These are phyloP conservation scores for Phytophthora agathidicida DNA, from an alignment of 352 stramenopile species.

Conservation along the genomic window DNA sequence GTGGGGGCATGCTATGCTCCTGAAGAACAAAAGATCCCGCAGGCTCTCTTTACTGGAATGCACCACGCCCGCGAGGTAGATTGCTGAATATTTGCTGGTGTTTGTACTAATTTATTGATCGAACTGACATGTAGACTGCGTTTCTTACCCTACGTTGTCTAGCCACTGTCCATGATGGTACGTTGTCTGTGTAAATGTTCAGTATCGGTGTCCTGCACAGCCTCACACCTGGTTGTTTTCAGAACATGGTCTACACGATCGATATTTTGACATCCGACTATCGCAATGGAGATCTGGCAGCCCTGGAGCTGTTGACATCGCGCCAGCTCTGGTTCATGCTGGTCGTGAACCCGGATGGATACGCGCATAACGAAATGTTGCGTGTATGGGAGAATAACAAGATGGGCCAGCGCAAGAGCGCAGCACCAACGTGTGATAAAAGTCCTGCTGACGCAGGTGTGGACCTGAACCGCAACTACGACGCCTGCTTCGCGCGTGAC, in stretches of 20 bases:
- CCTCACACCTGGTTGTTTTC: no score
- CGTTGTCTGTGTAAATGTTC: not conserved
- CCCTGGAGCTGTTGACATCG: slow-evolving; percentile 57
- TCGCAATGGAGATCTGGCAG: slow-evolving; percentile 58
- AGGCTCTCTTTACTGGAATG: slow-evolving; percentile 84
- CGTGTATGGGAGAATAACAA: slow-evolving; percentile 53
- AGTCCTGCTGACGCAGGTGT: slow-evolving; percentile 56
- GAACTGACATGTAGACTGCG: slow-evolving; percentile 3
- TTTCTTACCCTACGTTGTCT: not conserved
- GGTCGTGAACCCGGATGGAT: slow-evolving; percentile 86
- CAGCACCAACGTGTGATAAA: slow-evolving; percentile 38
- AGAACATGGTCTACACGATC: slow-evolving; percentile 87
- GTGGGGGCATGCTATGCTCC: slow-evolving; percentile 52
- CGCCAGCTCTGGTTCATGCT: slow-evolving; percentile 87
- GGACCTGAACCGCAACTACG: slow-evolving; percentile 89
- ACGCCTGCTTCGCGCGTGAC: slow-evolving; percentile 76
- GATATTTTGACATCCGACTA: slow-evolving; percentile 71
- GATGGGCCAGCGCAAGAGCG: slow-evolving; percentile 79
- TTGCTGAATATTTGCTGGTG: not conserved
- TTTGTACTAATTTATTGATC: not conserved
- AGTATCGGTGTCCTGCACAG: no score
- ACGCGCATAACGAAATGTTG: slow-evolving; percentile 73
- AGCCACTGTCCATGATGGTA: slow-evolving; percentile 91
- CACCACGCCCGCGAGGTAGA: slow-evolving; percentile 84
- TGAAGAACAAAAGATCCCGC: slow-evolving; percentile 35